These are phyloP conservation scores for Trichoderma pleuroti DNA, from an alignment of 2,329 filamentous ascomycete genomes.

Conservation along the genomic window DNA sequence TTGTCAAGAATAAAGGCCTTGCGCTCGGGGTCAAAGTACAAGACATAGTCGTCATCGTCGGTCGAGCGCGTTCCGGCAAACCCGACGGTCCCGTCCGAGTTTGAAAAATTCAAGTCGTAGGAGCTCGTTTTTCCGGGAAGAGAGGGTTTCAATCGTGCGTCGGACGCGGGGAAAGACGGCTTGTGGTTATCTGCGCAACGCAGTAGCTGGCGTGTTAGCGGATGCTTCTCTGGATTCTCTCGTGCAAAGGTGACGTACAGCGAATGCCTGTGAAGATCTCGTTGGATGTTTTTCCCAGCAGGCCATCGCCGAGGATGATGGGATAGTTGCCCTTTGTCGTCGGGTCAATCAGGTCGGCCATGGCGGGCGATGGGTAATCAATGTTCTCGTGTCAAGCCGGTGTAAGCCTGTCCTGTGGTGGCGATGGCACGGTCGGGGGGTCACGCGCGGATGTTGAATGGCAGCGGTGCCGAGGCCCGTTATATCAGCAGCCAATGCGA, in stretches of 20 bases:
- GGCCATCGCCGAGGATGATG: slow-evolving; percentile 59
- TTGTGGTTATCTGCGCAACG: slow-evolving; percentile 57
- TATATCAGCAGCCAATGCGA: neutral
- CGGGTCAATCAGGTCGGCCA: slow-evolving; percentile 51
- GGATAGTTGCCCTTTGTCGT: slow-evolving; percentile 60
- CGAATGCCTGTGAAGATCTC: slow-evolving; percentile 59
- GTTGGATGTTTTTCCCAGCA: slow-evolving; percentile 54
- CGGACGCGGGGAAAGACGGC: slow-evolving; percentile 48
- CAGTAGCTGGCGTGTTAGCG: slow-evolving; percentile 12
- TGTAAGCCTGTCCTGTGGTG: neutral
- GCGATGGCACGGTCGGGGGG: neutral
- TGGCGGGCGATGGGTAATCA: neutral
- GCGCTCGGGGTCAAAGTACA: slow-evolving; percentile 72
- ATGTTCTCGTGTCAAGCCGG: neutral
- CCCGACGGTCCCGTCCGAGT: slow-evolving; percentile 55
- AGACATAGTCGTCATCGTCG: slow-evolving; percentile 56
- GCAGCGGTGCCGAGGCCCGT: neutral
- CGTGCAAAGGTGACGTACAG: slow-evolving; percentile 40
- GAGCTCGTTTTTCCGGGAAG: slow-evolving; percentile 47
- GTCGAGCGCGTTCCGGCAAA: slow-evolving; percentile 58
- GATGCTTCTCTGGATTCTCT: neutral
- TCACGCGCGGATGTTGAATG: neutral
- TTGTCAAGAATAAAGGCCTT: slow-evolving; percentile 80
- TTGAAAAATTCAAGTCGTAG: slow-evolving; percentile 55
- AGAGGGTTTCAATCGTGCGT: slow-evolving; percentile 51